Base-by-base conservation (phyloP, 208 protist genomes). In the Vickermania ingenoplastis region DNA sequence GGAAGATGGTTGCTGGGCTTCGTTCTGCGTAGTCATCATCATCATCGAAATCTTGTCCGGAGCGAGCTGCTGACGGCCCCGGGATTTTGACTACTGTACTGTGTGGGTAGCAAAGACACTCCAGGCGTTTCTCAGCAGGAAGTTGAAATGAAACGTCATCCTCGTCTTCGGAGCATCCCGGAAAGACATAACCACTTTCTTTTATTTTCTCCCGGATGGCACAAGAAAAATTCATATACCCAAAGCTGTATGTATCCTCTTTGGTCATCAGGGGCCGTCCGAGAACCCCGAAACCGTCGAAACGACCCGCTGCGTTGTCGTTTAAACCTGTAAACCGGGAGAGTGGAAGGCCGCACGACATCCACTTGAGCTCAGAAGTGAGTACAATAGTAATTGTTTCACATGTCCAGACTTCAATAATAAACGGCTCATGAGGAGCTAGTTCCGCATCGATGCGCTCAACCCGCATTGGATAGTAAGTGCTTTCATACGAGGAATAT, bases 381-480 rank as follows among this genome's bases (percentile, higher is more conserved):
- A 76, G 57, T 25, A 69, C 59, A 13, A 81, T 56, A 7, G 63
- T 77, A 45, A 50, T 60, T 26, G 41, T 71, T 31, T 63, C 29
- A 31, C 28, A 71, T 50, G 48, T 41, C 63, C 65, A 76, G 2
- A 76, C 64, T 3, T 63, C 57, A 1, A 69, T 29, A 41, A 73
- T 69, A 52, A 55, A 53, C n/a, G 59, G 58, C 30, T 71, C 62
- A 57, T 36, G 30, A 22, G 59, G 28, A 7, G 23, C 66, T 31
- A 66, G 25, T 13, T 89, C 78, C 4, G 71, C 74, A 56, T 53
- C 65, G 56, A 93, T 61, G 2, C 86, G 86, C 31, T 75, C 69
- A 23, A 86, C 77, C 14, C 77, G 77, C 26, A 90, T 62, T 24
- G 86, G 82, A 61, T 79, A 89, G 59, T 82, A 79, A 50, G 76